phyloP scores from a whole-genome alignment of 129 eudicot genomes.

The Pittosporum tobira region DNA sequence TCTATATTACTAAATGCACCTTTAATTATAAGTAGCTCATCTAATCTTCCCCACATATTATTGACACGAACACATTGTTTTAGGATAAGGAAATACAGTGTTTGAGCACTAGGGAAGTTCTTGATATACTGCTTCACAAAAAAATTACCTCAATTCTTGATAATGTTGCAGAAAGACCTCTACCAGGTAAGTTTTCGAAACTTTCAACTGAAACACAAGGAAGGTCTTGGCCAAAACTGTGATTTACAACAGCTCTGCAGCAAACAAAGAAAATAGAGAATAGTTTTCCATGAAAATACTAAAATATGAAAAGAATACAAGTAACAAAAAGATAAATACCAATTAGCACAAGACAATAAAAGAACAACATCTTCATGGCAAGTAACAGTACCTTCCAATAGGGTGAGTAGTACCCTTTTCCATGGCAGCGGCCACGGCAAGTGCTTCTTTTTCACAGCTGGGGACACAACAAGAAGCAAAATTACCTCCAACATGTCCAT shows the following conservation, averaged over 20 bases:
- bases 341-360: background rate
- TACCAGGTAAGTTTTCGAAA: slow-evolving; percentile 85
- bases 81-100: background rate
- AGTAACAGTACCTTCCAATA: slow-evolving; percentile 68
- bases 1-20: no score
- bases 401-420: slow-evolving; percentile 99
- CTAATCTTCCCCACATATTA: background rate
- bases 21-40: no score
- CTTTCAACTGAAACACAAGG: slow-evolving; percentile 89
- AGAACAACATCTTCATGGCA: no score
- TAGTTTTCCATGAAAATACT: background rate
- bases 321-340: background rate
- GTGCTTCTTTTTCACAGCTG: slow-evolving; percentile 93
- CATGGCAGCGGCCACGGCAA: slow-evolving; percentile 99
- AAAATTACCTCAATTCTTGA: slow-evolving; percentile 77
- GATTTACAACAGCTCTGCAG: slow-evolving; percentile 90
- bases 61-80: background rate
- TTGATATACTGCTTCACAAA: background rate
- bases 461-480: slow-evolving; percentile 74
- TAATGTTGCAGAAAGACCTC: slow-evolving; percentile 89
- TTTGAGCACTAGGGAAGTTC: background rate
- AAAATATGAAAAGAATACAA: background rate
- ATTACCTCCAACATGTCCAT: slow-evolving; percentile 50
- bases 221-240: slow-evolving; percentile 86
- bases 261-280: slow-evolving; percentile 11